Base-by-base conservation (phyloP, 169 alveolate genomes). In the Miamiensis avidus region DNA sequence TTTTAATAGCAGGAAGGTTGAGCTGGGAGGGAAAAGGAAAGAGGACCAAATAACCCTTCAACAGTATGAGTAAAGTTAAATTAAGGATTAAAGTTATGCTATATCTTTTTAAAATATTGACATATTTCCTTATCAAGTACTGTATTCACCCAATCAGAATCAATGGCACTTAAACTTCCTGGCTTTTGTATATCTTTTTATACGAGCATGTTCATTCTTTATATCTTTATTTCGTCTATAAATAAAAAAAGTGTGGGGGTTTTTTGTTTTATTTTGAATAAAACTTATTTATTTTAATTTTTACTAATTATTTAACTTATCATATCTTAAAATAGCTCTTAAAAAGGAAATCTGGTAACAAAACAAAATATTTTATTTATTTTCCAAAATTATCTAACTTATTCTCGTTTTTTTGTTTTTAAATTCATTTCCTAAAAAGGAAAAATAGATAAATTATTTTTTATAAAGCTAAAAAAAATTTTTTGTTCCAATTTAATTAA, bases 281-380 rank as follows among this genome's bases (percentile, higher is more conserved):
- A 29, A 26, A 28, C n/a, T n/a, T 49, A 34, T 25, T 25, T 49
- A 49, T 11, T 11, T 4, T 11, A 11, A 49, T 11, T 15, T 0
- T 34, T 79, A 79, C 84, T 79, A 28, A 79, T 34, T 6, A 79
- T 33, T 11, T 79, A 27, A 29, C 34, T 79, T 0, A 79, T 27
- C 33, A 79, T 34, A 34, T 79, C 77, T 64, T 79, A 79, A 64
- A 79, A 79, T 29, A 79, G 29, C 30, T 79, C 84, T 31, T 49
- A 64, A 64, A 79, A 79, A 1, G 84, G 84, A 65, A 49, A 79
- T 0, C n/a, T n/a, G 1, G 84, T 79, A 49, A 65, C 34, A 34
- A 49, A 79, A 32, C 84, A 79, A 28, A 29, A 79, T 0, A 79
- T 76, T 29, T 49, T 79, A 34, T 79, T 49, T 20, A 30, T 65